phyloP scores from a whole-genome alignment of 2,329 filamentous ascomycete genomes.

The Arthrobotrys pseudoclavata region DNA sequence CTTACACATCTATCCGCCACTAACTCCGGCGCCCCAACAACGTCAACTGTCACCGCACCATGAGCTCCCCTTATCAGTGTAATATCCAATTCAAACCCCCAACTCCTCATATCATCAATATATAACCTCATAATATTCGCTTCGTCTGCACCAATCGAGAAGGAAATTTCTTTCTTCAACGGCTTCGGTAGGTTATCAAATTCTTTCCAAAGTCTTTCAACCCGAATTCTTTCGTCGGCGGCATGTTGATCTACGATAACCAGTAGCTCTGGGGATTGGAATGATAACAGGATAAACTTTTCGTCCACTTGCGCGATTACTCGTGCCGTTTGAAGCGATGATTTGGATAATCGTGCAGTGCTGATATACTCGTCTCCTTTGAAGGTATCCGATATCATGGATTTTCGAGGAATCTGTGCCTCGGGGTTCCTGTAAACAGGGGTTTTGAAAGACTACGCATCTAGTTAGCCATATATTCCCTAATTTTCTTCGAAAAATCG shows the following conservation, averaged over 20 bases:
- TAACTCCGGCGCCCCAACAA: slow-evolving; percentile 75
- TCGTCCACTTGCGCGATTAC: slow-evolving; percentile 86
- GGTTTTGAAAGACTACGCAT: slow-evolving; percentile 20
- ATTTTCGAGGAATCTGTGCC: slow-evolving; percentile 20
- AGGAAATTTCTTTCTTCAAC: slow-evolving; percentile 73
- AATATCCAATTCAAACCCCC: slow-evolving; percentile 77
- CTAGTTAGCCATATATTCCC: background rate
- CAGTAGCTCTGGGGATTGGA: slow-evolving; percentile 68
- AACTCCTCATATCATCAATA: slow-evolving; percentile 74
- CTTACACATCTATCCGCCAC: slow-evolving; percentile 81
- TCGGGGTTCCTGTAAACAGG: slow-evolving; percentile 33
- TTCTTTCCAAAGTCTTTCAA: slow-evolving; percentile 78
- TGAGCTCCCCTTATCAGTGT: background rate
- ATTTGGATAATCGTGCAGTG: slow-evolving; percentile 71
- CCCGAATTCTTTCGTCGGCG: slow-evolving; percentile 86
- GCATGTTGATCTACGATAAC: slow-evolving; percentile 93
- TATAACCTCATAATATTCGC: slow-evolving; percentile 71
- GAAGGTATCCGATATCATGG: slow-evolving; percentile 64
- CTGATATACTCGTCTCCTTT: background rate
- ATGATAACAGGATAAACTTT: slow-evolving; percentile 80
- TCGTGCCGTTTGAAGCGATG: slow-evolving; percentile 72
- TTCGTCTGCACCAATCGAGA: slow-evolving; percentile 75
- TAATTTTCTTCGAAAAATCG: background rate
- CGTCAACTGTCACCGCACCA: slow-evolving; percentile 46
- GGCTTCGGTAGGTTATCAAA: slow-evolving; percentile 68